A percentile compares a stretch with the other conserved stretches of the same genome.
phyloP scores from a whole-genome alignment of 2,329 filamentous ascomycete species.

The Penicillium sp. region DNA sequence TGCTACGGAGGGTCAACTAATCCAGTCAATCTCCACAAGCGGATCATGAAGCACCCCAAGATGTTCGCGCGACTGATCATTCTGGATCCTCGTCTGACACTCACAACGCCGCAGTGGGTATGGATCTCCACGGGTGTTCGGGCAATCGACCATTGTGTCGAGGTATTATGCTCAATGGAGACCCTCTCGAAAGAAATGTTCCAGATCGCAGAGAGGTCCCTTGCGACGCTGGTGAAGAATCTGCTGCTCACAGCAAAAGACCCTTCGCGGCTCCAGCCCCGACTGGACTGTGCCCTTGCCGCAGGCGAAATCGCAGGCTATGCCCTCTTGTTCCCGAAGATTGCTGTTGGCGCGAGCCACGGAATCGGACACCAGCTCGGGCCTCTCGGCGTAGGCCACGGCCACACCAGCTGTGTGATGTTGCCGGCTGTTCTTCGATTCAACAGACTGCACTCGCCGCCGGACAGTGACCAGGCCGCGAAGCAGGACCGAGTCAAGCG shows the following conservation, averaged over 20 bases:
- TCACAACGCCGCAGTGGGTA: slow-evolving; percentile 2
- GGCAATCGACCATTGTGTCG: slow-evolving; percentile 6
- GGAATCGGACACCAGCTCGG: slow-evolving; percentile 5
- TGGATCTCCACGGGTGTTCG: not conserved
- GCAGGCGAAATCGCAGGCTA: slow-evolving; percentile 1
- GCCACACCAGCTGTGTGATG: slow-evolving; percentile 7
- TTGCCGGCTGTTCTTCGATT: slow-evolving; percentile 2
- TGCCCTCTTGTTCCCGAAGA: not conserved
- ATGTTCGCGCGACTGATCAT: slow-evolving; percentile 4
- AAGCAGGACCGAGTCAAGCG: not conserved
- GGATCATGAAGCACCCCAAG: not conserved
- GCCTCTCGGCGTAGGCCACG: slow-evolving; percentile 3
- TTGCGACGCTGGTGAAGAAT: not conserved
- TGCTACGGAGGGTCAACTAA: slow-evolving; percentile 3
- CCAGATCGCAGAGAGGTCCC: not conserved
- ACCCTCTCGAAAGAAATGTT: not conserved
- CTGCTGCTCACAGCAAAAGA: slow-evolving; percentile 1
- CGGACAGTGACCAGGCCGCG: not conserved
- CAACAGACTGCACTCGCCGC: not conserved
- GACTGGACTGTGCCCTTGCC: slow-evolving; percentile 2
- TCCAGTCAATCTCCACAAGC: not conserved
- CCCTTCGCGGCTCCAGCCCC: not conserved
- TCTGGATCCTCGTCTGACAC: slow-evolving; percentile 1
- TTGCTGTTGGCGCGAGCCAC: not conserved
- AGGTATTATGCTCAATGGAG: not conserved